These are phyloP conservation scores for Aspergillus carlsbadensis DNA, from an alignment of 495 filamentous ascomycete species.

Conservation along the genomic window DNA sequence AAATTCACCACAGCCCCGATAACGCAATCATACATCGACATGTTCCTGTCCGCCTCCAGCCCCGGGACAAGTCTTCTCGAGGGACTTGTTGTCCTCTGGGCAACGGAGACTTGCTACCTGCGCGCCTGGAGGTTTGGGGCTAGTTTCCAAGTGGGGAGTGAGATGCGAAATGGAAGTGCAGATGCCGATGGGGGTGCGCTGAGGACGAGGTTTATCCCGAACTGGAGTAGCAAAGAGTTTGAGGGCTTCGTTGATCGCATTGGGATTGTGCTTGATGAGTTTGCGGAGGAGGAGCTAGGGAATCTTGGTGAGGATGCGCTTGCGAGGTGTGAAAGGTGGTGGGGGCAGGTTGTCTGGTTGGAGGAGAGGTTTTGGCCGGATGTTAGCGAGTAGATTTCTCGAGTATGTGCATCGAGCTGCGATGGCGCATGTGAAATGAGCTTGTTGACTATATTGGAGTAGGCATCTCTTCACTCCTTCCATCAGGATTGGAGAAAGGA, in stretches of 20 bases:
- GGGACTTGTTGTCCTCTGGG: conserved; percentile 70
- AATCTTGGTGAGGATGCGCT: conserved; percentile 37
- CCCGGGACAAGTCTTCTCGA: conserved; percentile 53
- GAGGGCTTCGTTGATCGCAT: conserved; percentile 51
- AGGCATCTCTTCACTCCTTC: too few species aligned
- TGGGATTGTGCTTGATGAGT: conserved; percentile 43
- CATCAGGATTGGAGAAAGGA: too few species aligned
- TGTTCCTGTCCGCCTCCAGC: conserved; percentile 53
- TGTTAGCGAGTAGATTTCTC: not conserved
- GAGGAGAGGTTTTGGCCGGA: conserved; percentile 54
- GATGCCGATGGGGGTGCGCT: conserved; percentile 64
- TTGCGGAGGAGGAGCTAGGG: conserved; percentile 40
- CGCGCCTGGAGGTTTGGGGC: conserved; percentile 59
- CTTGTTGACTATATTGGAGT: too few species aligned
- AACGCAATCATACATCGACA: conserved; percentile 52
- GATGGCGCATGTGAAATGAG: too few species aligned
- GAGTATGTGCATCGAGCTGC: too few species aligned
- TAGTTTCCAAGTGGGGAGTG: conserved; percentile 24
- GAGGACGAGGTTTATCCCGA: conserved; percentile 61
- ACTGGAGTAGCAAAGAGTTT: conserved; percentile 63
- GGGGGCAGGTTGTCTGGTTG: conserved; percentile 53
- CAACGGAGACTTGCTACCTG: conserved; percentile 66
- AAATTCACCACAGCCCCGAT: conserved; percentile 37
- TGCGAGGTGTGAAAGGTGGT: conserved; percentile 42
- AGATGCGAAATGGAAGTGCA: conserved; percentile 27